phyloP scores from a whole-genome alignment of 2,329 filamentous ascomycete species.

The Chaetomiaceae sp. region DNA sequence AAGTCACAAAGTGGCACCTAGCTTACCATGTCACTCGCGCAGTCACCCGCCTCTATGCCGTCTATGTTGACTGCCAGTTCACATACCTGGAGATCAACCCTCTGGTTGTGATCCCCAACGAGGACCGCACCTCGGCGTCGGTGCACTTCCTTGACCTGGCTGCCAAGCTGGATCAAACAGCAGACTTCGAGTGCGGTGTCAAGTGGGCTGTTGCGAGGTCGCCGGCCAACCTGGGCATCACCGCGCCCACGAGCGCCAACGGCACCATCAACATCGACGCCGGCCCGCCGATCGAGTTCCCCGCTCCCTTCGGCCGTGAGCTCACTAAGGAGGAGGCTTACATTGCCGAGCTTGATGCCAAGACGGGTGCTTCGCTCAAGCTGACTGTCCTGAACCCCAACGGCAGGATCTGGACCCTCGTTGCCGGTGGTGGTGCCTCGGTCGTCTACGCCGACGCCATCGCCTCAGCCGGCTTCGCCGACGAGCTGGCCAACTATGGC shows the following conservation, averaged over 20 bases:
- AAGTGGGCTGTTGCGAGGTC: constrained; percentile 98
- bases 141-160: constrained; percentile 98
- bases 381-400: constrained; percentile 89
- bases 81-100: constrained; percentile 99
- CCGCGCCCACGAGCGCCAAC: constrained; percentile 55
- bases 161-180: constrained; percentile 97
- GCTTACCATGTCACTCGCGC: not conserved
- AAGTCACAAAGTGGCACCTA: not conserved
- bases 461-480: constrained; percentile 88
- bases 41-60: constrained; percentile 88
- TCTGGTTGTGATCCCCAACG: constrained; percentile 94
- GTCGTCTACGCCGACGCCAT: constrained; percentile 99
- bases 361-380: constrained; percentile 98
- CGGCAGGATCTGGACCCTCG: constrained; percentile 95
- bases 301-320: constrained; percentile 97
- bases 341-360: constrained; percentile 97
- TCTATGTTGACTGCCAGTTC: constrained; percentile 99
- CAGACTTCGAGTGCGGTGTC: constrained; percentile 97
- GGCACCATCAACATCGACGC: constrained; percentile 89
- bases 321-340: constrained; percentile 98
- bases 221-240: constrained; percentile 78
- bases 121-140: constrained; percentile 81
- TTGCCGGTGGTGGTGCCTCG: constrained; percentile 98
- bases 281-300: constrained; percentile 97
- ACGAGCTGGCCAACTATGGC: constrained; percentile 98